Base-by-base conservation (phyloP, 495 filamentous ascomycete genomes). In the Staphylotrichum longicolle region DNA sequence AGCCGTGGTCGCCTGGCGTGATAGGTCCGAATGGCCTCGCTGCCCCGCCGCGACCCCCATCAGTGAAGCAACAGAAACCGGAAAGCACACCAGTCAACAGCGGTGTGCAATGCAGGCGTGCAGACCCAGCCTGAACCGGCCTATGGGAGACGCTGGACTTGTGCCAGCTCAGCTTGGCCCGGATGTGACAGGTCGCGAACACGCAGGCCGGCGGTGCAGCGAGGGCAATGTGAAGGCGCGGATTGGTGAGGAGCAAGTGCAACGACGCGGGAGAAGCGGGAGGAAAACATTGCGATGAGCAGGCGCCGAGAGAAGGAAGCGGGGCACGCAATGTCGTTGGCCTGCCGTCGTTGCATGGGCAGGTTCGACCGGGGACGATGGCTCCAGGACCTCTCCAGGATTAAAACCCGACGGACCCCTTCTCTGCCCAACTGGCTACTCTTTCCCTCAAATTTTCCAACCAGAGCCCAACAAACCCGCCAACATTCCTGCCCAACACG, bases 381-480 rank as follows among this genome's bases (percentile, higher is more conserved):
- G 20, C 8, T 34, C 47, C 7, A 3, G 20, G 27, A 45, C 14
- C 12, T 15, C 35, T 39, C 61, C 63, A 61, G 74, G 58, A 72
- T 76, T 80, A 80, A 80, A 79, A 79, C 72, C 76, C 68, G 68
- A 73, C 68, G 69, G 70, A 72, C 73, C 77, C 76, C 74, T 76
- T 76, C 73, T 52, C 71, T 75, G 77, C 78, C 78, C 77, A 76
- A 79, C 77, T 63, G 66, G 15, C 62, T 66, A 68, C 70, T 72
- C 39, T 67, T 68, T 72, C 71, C 68, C 74, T 58, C 48, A 30
- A 20, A 59, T 54, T 51, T 75, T 67, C 72, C 60, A 64, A 60
- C 54, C 65, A 68, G 69, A 76, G 77, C 79, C 79, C 77, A 80
- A 80, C 73, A 64, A 68, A 45, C 67, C 69, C 67, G 54, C 68